Evolutionary conservation across 148 eudicot genomes (phyloP), one percentile per base, ranked within the genome.

Genomic region (Heliosperma pusillum): DNA sequence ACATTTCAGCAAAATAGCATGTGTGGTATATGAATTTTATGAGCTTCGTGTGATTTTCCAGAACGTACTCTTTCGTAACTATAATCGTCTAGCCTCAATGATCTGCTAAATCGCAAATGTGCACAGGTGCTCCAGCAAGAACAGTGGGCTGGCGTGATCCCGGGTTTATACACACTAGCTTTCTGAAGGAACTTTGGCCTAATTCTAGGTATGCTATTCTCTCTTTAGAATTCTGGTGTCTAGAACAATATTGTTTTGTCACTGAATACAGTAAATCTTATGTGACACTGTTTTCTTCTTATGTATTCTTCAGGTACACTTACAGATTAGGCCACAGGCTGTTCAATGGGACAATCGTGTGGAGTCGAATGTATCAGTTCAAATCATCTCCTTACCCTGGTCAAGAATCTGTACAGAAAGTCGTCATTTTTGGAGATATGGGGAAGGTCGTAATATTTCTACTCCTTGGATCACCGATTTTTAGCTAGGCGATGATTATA

Each of bases 71-170:
- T 50, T 64, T 50, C 55, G 17, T 50, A 64, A 36, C 42, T 36
- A 36, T 36, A 6, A 36, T 7, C 7, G 42, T 36, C 42, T 33
- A 3, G 3, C 40, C 40, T 33, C n/a, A n/a, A n/a, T n/a, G n/a
- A n/a, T n/a, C n/a, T n/a, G 10, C 19, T 53, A 60, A 76, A 17
- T 17, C 44, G 64, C 55, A 25, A 62, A 57, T 69, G 72, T 29
- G 20, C 10, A 45, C 69, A 84, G 89, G 86, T 81, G 81, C 87
- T 17, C 92, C 92, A 10, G 92, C 92, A 61, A 85, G 92, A 44
- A 86, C 92, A 42, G 87, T 88, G 65, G 92, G 92, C 20, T 88
- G 92, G 92, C 87, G 89, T 17, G 89, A 88, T 80, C 92, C 92
- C 74, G 92, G 92, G 45, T 83, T 70, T 70, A 86, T 88, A 62